These are phyloP conservation scores for Vachellia pachyceras DNA, from an alignment of 306 rosid genomes.

Conservation along the genomic window DNA sequence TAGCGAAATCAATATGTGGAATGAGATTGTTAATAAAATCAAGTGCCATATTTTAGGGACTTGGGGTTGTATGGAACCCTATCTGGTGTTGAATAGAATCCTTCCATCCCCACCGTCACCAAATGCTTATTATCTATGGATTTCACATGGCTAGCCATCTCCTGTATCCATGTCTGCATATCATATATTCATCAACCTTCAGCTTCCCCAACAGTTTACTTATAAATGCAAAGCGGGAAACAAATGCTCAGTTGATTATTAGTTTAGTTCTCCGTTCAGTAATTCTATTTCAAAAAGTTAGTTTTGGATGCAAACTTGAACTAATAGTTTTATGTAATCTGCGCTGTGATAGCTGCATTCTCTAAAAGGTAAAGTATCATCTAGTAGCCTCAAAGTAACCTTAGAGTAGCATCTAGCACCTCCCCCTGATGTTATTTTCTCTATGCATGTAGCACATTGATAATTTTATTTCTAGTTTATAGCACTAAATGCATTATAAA, in stretches of 20 bases:
- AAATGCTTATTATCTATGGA: constrained; percentile 57
- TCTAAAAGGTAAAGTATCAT: too few species aligned
- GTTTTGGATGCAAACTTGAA: neutral
- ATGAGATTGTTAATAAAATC: constrained; percentile 52
- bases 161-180: constrained; percentile 58
- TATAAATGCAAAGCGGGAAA: neutral
- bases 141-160: constrained; percentile 52
- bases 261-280: neutral
- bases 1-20: constrained; percentile 45
- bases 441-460: too few species aligned
- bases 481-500: too few species aligned
- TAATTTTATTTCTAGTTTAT: too few species aligned
- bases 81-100: constrained; percentile 50
- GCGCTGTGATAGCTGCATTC: neutral
- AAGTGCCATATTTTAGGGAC: constrained; percentile 42
- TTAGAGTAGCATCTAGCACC: too few species aligned
- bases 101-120: constrained; percentile 60
- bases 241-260: neutral
- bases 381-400: too few species aligned
- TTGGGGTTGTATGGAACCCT: constrained; percentile 50
- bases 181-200: neutral
- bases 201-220: neutral
- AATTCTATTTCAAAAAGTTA: neutral
- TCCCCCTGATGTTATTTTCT: too few species aligned
- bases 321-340: neutral